phyloP scores from a whole-genome alignment of 192 early-diverging fungal species.

The Coemansia guatemalensis region DNA sequence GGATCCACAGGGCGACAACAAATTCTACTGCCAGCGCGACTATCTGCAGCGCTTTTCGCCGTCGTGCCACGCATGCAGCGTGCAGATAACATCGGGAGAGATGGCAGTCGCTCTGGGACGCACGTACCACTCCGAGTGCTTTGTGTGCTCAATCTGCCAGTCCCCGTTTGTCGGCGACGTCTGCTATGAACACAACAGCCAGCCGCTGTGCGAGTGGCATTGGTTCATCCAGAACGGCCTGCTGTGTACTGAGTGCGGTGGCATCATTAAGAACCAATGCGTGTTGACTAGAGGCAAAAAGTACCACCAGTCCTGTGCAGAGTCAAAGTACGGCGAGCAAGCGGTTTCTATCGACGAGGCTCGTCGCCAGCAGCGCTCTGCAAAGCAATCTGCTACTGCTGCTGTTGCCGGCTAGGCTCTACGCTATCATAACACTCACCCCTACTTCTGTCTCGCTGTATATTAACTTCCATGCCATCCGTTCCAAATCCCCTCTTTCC shows the following conservation, averaged over 20 bases:
- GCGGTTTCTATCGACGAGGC: conserved; percentile 48
- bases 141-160: conserved; percentile 56
- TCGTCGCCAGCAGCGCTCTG: conserved; percentile 37
- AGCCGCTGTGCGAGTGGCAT: conserved; percentile 56
- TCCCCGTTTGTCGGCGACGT: conserved; percentile 54
- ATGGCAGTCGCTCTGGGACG: conserved; percentile 53
- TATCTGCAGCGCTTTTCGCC: conserved; percentile 54
- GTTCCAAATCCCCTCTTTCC: not conserved
- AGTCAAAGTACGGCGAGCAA: conserved; percentile 50
- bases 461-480: not conserved
- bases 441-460: not conserved
- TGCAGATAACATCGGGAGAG: conserved; percentile 53
- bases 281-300: conserved; percentile 54
- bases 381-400: conserved; percentile 10
- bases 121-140: conserved; percentile 53
- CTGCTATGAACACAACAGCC: conserved; percentile 54
- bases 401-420: not conserved
- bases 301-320: conserved; percentile 51
- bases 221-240: conserved; percentile 55
- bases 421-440: not conserved
- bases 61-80: conserved; percentile 48
- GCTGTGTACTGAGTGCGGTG: conserved; percentile 52
- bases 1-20: conserved; percentile 31
- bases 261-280: conserved; percentile 52
- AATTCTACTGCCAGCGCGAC: conserved; percentile 56